phyloP scores from a whole-genome alignment of 2,329 filamentous ascomycete genomes.

The Aspergillus hortae region DNA sequence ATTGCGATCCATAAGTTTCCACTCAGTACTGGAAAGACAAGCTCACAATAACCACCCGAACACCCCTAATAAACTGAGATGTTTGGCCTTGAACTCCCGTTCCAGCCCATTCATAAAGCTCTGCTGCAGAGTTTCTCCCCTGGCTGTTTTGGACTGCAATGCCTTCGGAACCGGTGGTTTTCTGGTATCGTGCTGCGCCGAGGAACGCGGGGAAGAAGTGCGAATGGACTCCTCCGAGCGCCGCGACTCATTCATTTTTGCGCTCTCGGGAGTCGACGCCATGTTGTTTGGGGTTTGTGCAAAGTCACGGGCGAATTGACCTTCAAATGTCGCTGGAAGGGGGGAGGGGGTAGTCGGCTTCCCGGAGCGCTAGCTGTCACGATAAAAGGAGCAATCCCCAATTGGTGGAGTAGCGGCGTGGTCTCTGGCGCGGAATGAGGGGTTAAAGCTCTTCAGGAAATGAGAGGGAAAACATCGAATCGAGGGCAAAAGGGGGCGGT shows the following conservation, averaged over 20 bases:
- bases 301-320: neutral
- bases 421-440: neutral
- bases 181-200: slow-evolving; percentile 11
- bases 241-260: slow-evolving; percentile 5
- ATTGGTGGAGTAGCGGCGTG: neutral
- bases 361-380: neutral
- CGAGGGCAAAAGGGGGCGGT: slow-evolving; percentile 5
- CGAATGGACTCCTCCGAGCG: slow-evolving; percentile 1
- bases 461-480: slow-evolving; percentile 12
- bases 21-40: neutral
- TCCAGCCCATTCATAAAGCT: slow-evolving; percentile 29
- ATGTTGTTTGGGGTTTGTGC: neutral
- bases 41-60: slow-evolving; percentile 41
- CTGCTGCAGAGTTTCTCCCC: slow-evolving; percentile 25
- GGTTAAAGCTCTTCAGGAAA: neutral
- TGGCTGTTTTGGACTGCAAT: slow-evolving; percentile 16
- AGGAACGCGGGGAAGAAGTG: slow-evolving; percentile 6
- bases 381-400: neutral
- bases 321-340: slow-evolving; percentile 5
- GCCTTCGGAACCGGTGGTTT: slow-evolving; percentile 9
- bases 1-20: neutral
- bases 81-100: slow-evolving; percentile 36
- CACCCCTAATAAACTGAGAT: slow-evolving; percentile 36
- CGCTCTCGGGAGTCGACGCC: slow-evolving; percentile 5
- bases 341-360: neutral